Conservation (phyloP, 129 eudicot species). For the Escallonia herrerae region DNA sequence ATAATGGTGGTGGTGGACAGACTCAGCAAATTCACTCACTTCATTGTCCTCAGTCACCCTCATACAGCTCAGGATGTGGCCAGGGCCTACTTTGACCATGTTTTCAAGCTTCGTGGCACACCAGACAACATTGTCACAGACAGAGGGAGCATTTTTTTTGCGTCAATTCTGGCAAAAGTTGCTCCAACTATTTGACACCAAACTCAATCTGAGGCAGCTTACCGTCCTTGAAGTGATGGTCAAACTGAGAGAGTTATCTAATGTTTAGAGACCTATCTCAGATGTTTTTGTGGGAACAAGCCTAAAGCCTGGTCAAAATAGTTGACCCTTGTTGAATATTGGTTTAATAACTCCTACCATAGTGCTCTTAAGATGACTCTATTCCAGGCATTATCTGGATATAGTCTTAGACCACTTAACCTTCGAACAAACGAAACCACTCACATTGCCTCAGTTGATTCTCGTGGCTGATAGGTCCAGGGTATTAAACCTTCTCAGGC, state of each 20-base stretch:
- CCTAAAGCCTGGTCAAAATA: too few relatives aligned
- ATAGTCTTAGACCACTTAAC: too few relatives aligned
- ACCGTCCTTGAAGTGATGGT: constrained; percentile 13
- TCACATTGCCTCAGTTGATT: too few relatives aligned
- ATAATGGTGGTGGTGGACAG: background rate
- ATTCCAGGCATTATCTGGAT: too few relatives aligned
- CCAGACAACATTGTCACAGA: constrained; percentile 2
- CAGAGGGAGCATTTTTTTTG: constrained; percentile 11
- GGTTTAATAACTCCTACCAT: too few relatives aligned
- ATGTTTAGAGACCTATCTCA: too few relatives aligned
- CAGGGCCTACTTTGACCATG: background rate
- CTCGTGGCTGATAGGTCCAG: too few relatives aligned
- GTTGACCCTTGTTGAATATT: too few relatives aligned
- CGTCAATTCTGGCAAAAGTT: constrained; percentile 11
- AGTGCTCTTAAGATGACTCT: too few relatives aligned
- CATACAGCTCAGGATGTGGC: background rate
- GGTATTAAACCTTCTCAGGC: too few relatives aligned
- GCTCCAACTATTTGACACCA: background rate
- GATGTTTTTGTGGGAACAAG: too few relatives aligned
- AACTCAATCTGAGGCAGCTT: background rate
- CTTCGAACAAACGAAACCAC: too few relatives aligned
- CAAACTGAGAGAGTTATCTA: background rate
- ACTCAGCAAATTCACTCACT: background rate
- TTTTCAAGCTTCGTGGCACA: constrained; percentile 2
- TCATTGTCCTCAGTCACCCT: background rate